A percentile compares a stretch with the other conserved stretches of the same genome.
phyloP scores from a whole-genome alignment of 1,284 basidiomycete genomes.

The Leccinum griseonigrum region DNA sequence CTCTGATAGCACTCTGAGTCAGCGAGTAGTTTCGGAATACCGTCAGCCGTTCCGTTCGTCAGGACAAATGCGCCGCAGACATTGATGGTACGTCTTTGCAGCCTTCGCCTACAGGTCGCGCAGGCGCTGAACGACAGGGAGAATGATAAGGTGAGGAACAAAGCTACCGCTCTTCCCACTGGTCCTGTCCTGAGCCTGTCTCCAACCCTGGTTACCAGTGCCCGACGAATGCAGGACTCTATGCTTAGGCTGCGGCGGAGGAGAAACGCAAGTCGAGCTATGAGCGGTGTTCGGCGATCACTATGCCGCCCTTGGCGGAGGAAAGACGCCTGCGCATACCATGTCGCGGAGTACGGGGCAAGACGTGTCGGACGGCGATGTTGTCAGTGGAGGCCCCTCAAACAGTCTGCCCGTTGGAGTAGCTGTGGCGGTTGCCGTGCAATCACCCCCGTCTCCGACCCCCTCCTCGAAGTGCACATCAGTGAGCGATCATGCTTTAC shows the following conservation, averaged over 20 bases:
- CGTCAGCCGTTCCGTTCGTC: too few species aligned
- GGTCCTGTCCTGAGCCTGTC: background rate
- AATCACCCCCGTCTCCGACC: background rate
- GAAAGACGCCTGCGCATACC: constrained; percentile 58
- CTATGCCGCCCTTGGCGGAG: constrained; percentile 63
- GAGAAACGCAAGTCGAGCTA: constrained; percentile 66
- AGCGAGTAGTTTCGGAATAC: too few species aligned
- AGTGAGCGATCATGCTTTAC: constrained; percentile 22
- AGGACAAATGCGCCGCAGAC: too few species aligned
- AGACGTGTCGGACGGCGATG: background rate
- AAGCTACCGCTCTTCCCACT: background rate
- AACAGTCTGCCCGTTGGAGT: constrained; percentile 6
- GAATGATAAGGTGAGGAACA: background rate
- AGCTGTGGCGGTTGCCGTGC: background rate
- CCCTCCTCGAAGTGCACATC: constrained; percentile 26
- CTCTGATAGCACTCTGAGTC: too few species aligned
- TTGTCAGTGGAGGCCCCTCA: constrained; percentile 12
- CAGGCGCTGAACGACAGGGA: background rate
- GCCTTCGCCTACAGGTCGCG: too few species aligned
- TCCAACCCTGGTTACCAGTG: background rate
- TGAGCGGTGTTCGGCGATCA: constrained; percentile 60
- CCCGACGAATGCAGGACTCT: constrained; percentile 5
- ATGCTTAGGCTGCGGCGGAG: constrained; percentile 12
- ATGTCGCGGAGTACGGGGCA: constrained; percentile 38
- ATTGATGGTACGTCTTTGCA: too few species aligned